These are phyloP conservation scores for Podosphaera aphanis DNA, from an alignment of 2,329 filamentous ascomycete genomes.

Conservation along the genomic window DNA sequence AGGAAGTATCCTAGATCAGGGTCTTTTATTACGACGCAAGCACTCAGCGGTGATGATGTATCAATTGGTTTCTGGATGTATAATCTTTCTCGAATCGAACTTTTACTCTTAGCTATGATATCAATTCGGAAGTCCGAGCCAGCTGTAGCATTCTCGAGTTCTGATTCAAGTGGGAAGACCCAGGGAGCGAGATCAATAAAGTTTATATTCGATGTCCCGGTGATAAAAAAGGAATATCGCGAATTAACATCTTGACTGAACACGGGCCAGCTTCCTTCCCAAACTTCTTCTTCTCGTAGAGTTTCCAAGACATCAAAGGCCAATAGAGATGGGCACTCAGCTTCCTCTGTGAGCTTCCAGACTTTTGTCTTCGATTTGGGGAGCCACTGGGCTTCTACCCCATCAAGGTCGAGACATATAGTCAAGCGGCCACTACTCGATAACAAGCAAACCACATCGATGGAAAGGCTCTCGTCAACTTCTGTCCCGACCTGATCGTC, in stretches of 20 bases:
- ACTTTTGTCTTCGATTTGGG: slow-evolving; percentile 27
- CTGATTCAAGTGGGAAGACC: slow-evolving; percentile 39
- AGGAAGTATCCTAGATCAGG: slow-evolving; percentile 41
- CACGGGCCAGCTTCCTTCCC: slow-evolving; percentile 34
- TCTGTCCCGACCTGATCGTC: slow-evolving; percentile 34
- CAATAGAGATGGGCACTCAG: slow-evolving; percentile 25
- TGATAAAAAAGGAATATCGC: slow-evolving; percentile 39
- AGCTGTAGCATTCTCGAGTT: slow-evolving; percentile 31
- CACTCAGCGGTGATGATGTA: slow-evolving; percentile 25
- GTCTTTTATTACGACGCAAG: slow-evolving; percentile 29
- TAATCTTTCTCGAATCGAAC: slow-evolving; percentile 28
- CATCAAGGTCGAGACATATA: slow-evolving; percentile 36
- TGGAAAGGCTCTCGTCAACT: slow-evolving; percentile 34
- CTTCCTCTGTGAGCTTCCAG: slow-evolving; percentile 18
- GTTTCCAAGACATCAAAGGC: slow-evolving; percentile 41
- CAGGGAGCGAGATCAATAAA: slow-evolving; percentile 36
- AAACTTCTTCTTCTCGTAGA: slow-evolving; percentile 29
- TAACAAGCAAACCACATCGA: slow-evolving; percentile 34
- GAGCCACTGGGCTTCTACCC: slow-evolving; percentile 42
- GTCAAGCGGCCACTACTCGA: slow-evolving; percentile 36
- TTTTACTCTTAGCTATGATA: slow-evolving; percentile 31
- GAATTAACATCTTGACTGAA: slow-evolving; percentile 38
- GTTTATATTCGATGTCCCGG: slow-evolving; percentile 34
- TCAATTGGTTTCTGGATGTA: slow-evolving; percentile 28
- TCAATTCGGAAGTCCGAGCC: slow-evolving; percentile 39